Percentiles rank a stretch among this genome's conserved stretches.
Conservation (phyloP, 2,329 filamentous ascomycete species). For the Sclerotinia sclerotiorum region DNA sequence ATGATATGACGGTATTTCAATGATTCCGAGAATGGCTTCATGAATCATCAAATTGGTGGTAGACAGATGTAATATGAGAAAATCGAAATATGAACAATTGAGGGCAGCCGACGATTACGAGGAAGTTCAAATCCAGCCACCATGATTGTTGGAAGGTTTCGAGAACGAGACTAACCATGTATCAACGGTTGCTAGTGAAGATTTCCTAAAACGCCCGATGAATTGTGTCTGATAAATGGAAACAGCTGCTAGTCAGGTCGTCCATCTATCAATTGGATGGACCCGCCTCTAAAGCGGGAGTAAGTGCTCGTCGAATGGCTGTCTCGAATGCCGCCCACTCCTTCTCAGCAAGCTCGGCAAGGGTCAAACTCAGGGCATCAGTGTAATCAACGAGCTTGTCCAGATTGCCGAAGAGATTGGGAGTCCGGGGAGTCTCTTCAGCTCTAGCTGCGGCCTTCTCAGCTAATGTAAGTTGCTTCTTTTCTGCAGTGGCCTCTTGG, state of each 20-base stretch:
- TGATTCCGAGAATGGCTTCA: conserved; percentile 22
- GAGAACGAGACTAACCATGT: conserved; percentile 6
- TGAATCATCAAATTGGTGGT: conserved; percentile 23
- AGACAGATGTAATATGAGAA: conserved; percentile 3
- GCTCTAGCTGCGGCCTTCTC: conserved; percentile 42
- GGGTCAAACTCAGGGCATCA: conserved; percentile 46
- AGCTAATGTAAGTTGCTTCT: conserved; percentile 45
- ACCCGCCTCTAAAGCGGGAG: conserved; percentile 25
- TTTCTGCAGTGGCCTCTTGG: conserved; percentile 51
- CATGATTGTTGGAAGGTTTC: background rate
- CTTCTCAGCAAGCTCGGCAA: conserved; percentile 47
- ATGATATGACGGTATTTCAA: conserved; percentile 18
- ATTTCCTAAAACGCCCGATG: background rate
- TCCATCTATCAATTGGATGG: conserved; percentile 1
- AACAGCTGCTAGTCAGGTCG: background rate
- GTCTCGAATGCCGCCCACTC: conserved; percentile 54
- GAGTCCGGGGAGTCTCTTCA: conserved; percentile 10
- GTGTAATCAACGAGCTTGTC: conserved; percentile 50
- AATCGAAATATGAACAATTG: conserved; percentile 11
- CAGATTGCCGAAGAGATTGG: conserved; percentile 42
- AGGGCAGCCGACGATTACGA: background rate
- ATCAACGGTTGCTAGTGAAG: background rate
- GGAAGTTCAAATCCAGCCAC: background rate
- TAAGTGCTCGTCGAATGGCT: conserved; percentile 44
- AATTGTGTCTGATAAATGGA: conserved; percentile 1